Base-by-base conservation (phyloP, 306 rosid species). In the Urtica urens region DNA sequence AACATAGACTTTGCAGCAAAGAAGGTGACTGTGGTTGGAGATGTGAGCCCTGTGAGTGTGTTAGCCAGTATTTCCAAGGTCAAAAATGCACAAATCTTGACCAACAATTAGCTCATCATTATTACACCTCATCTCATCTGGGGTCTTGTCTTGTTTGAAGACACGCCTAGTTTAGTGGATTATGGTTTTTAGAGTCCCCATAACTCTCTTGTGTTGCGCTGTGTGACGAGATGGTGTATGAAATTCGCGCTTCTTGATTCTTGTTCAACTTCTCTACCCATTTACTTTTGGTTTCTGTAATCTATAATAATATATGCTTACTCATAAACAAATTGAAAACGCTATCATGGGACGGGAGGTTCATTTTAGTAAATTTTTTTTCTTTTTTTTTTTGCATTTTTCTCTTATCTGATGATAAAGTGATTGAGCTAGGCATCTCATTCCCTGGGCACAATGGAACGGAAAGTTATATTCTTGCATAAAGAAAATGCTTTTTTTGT, bases 21-120 rank as follows among this genome's bases (percentile, higher is more conserved):
- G 81, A 90, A 81, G 79, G 97, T 90, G 63, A 90, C 95, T 19
- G 69, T 90, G 11, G 63, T 64, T 30, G 97, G 95, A 29, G 70
- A 84, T 50, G 88, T 84, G 55, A 73, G 84, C 46, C 97, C 95
- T 25, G 15, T 58, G 47, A 70, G 79, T 20, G 81, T 84, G 2
- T 65, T 90, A 59, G 84, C 75, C 37, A 84, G 95, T 63, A 78
- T 90, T 44, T 81, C 95, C 14, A 90, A 79, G 79, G 95, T 90
- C 17, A 90, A 90, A 73, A 90, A 63, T 64, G 97, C 97, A 3
- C 94, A 84, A n/a, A 25, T 77, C 84, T 62, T 90, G 97, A 93
- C 69, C 90, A 7, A 23, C 64, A 4, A 37, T 55, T 19, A 34
- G 51, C 26, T 33, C 62, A 6, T 16, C 74, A 19, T 24, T 51